Conservation (phyloP, 768 basidiomycete genomes). For the Suillus plorans region DNA sequence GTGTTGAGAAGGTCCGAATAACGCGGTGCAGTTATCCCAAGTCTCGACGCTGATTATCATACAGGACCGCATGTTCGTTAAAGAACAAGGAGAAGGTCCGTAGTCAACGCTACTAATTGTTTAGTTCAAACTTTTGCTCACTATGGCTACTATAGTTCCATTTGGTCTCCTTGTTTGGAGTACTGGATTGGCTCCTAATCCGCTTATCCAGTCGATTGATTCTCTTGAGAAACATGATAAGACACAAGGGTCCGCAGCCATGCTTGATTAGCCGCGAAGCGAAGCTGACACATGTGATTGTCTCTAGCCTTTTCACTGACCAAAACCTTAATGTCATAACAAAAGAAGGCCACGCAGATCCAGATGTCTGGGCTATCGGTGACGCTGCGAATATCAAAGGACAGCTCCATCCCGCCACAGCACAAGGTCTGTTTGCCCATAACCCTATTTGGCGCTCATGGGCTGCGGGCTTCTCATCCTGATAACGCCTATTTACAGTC, state of each 20-base stretch:
- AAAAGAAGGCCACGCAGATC: conserved; percentile 51
- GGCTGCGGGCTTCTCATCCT: conserved; percentile 21
- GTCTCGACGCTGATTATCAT: background rate
- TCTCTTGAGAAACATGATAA: conserved; percentile 62
- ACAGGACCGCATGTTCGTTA: conserved; percentile 67
- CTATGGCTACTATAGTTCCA: conserved; percentile 47
- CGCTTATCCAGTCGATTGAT: conserved; percentile 61
- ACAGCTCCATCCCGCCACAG: conserved; percentile 73
- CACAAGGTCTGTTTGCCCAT: conserved; percentile 56
- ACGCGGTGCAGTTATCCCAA: background rate
- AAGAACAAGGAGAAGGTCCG: conserved; percentile 69
- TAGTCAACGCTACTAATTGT: conserved; percentile 6
- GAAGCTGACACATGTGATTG: conserved; percentile 19
- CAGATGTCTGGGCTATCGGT: conserved; percentile 80
- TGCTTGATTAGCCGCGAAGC: conserved; percentile 12
- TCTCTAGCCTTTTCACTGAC: conserved; percentile 45
- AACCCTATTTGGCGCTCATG: conserved; percentile 14
- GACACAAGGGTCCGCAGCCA: conserved; percentile 47
- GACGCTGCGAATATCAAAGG: conserved; percentile 67
- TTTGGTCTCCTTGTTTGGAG: conserved; percentile 88
- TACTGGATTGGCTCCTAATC: conserved; percentile 83
- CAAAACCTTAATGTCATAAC: conserved; percentile 61
- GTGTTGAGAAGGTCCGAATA: conserved; percentile 53
- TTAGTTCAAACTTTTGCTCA: conserved; percentile 6
- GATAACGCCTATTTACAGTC: conserved; percentile 39